Conservation (phyloP, 2,329 filamentous ascomycete species). For the Cladosporium sp. region DNA sequence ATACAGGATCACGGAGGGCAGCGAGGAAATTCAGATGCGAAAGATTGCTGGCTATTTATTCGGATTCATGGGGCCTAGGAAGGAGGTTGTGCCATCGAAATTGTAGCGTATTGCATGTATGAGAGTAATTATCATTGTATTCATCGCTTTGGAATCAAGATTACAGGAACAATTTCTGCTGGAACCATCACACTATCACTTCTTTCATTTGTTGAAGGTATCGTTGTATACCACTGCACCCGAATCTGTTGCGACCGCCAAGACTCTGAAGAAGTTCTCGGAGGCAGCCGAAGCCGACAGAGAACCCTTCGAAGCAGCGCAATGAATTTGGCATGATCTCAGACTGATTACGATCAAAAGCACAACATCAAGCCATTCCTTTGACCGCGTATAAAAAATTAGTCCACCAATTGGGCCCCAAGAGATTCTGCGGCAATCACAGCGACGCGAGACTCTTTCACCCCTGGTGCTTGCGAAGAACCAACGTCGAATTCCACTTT, state of each 20-base stretch:
- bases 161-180: too few relatives aligned
- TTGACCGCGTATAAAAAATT: neutral
- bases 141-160: neutral
- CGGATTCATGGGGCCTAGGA: slow-evolving; percentile 53
- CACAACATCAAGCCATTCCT: neutral
- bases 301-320: neutral
- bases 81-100: slow-evolving; percentile 26
- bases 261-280: slow-evolving; percentile 2
- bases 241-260: neutral
- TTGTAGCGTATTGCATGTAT: neutral
- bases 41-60: slow-evolving; percentile 64
- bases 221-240: neutral
- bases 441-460: neutral
- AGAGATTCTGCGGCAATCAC: neutral
- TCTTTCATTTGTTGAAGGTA: neutral
- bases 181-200: too few relatives aligned
- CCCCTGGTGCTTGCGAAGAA: neutral
- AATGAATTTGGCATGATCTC: neutral
- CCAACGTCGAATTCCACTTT: neutral
- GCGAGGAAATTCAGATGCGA: slow-evolving; percentile 68
- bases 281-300: slow-evolving; percentile 5
- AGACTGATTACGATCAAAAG: neutral
- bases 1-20: slow-evolving; percentile 66
- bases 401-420: too few relatives aligned
- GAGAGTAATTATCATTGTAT: neutral